phyloP scores from a whole-genome alignment of 2,329 filamentous ascomycete genomes.

The Diaporthe eres region DNA sequence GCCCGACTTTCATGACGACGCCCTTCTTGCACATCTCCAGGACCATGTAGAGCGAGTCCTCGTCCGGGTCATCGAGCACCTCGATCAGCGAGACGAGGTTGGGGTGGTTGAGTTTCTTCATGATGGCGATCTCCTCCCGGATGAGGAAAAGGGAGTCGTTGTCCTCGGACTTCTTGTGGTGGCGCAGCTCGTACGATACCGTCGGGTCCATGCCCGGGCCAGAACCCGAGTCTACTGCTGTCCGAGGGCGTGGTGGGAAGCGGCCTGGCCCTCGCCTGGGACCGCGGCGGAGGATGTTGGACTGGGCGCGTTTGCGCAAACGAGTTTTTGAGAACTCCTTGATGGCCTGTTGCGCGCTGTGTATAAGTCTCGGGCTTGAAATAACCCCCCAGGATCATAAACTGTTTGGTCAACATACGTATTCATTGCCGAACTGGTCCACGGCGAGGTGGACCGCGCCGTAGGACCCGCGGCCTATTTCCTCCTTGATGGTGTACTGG shows the following conservation, averaged over 20 bases:
- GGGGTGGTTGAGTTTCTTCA: slow-evolving; percentile 97
- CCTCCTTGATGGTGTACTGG: slow-evolving; percentile 93
- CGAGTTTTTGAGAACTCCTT: slow-evolving; percentile 98
- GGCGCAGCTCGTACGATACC: slow-evolving; percentile 48
- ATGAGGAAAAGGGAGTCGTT: slow-evolving; percentile 85
- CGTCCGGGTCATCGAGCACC: slow-evolving; percentile 93
- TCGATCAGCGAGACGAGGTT: slow-evolving; percentile 96
- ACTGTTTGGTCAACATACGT: slow-evolving; percentile 70
- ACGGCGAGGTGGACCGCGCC: slow-evolving; percentile 91
- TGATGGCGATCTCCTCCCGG: slow-evolving; percentile 96
- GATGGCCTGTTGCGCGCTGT: slow-evolving; percentile 75
- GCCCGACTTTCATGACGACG: slow-evolving; percentile 93
- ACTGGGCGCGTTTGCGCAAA: slow-evolving; percentile 90
- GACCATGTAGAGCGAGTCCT: slow-evolving; percentile 98
- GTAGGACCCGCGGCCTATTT: slow-evolving; percentile 97
- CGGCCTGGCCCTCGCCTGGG: slow-evolving; percentile 61
- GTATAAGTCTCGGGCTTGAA: slow-evolving; percentile 33
- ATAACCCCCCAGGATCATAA: background rate
- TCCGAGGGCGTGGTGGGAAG: slow-evolving; percentile 48
- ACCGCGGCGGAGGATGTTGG: slow-evolving; percentile 79
- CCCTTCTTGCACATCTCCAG: slow-evolving; percentile 99
- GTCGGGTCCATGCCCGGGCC: slow-evolving; percentile 45
- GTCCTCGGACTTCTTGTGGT: slow-evolving; percentile 71
- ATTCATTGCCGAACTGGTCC: slow-evolving; percentile 94
- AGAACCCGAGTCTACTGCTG: slow-evolving; percentile 44